Evolutionary conservation across 129 eudicot species (phyloP), one percentile per base, ranked within the genome.

Genomic region (Chrysanthemum seticuspe): DNA sequence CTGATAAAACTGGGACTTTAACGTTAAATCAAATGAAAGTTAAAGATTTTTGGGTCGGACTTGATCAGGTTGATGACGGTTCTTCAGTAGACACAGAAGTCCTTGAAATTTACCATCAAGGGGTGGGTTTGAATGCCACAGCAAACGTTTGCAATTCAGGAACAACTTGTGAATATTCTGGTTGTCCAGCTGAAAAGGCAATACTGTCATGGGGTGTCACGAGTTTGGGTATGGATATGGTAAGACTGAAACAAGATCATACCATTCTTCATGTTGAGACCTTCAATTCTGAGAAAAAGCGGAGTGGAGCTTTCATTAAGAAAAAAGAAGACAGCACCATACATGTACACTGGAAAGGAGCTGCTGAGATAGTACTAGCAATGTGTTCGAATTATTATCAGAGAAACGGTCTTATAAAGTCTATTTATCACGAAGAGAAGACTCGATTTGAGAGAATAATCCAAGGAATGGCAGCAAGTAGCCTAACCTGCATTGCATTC

Each of bases 401-500:
- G 62, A 57, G 19, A 25, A 11, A 57, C 31, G 31, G 62, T 10
- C 11, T 57, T 11, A 57, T 57, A 3, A 19, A 57, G 62, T 57
- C 62, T 2, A 57, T 57, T 1, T 9, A 19, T 57, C 62, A 18
- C 4, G 62, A 57, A 57, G 62, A 18, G 1, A 57, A 9, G 13
- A 7, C 62, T 9, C 62, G 6, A 12, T 7, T 57, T 57, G 62
- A 57, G 31, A 57, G 19, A 8, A 7, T 57, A 18, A 57, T 57
- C 62, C 62, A 57, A 18, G 62, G 62, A 19, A 57, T 57, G 62
- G 62, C 31, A 57, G 62, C 62, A 19, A 57, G 29, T 6, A 57
- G 62, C 62, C 62, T 57, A 13, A 57, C 31, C 31, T 57, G 62
- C 25, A 57, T 57, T 0, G 62, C 62, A 9, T 57, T 57, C 13